Conservation (phyloP, 495 filamentous ascomycete species). For the Thozetella sp. region DNA sequence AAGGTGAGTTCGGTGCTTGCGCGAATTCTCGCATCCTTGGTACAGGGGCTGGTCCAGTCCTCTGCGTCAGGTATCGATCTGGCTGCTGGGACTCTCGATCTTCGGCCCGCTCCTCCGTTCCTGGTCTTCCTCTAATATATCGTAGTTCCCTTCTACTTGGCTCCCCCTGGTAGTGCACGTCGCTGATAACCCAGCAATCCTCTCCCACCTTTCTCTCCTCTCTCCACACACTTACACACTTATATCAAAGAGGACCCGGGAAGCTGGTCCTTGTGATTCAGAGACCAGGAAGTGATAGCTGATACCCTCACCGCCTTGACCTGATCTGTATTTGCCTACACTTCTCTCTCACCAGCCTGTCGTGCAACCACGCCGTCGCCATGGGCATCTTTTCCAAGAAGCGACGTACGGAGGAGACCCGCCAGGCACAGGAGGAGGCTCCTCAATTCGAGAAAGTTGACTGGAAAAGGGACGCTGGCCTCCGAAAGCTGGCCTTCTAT, state of each 20-base stretch:
- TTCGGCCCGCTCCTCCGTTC: neutral
- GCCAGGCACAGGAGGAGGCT: constrained; percentile 49
- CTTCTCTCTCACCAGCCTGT: neutral
- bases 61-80: neutral
- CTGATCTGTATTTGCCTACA: neutral
- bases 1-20: neutral
- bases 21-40: neutral
- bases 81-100: neutral
- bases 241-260: neutral
- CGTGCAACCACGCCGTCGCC: constrained; percentile 5
- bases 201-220: neutral
- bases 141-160: neutral
- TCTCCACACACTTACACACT: neutral
- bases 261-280: neutral
- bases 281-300: neutral
- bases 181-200: too few species aligned
- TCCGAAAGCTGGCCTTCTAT: constrained; percentile 64
- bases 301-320: neutral
- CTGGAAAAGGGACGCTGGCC: constrained; percentile 61
- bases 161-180: neutral
- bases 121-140: neutral
- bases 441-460: constrained; percentile 60
- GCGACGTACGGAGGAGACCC: constrained; percentile 29
- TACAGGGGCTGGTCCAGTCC: neutral
- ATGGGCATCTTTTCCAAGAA: constrained; percentile 35